Conservation (phyloP, 768 basidiomycete species). For the Hirschioporus abietinus region DNA sequence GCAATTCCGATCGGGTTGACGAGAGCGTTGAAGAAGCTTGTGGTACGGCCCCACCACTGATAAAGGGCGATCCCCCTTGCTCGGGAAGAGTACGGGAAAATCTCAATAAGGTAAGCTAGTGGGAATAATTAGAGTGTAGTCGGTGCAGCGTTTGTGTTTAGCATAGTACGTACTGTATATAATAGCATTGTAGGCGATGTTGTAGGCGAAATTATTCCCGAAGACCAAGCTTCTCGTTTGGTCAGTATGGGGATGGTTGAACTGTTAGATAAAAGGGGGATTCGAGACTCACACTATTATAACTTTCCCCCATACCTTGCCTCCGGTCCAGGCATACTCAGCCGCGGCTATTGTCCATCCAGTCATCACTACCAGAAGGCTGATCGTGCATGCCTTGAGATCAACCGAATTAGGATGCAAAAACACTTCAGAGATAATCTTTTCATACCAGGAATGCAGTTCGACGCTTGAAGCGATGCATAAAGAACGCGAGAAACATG, state of each 20-base stretch:
- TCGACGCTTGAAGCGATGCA: constrained; percentile 42
- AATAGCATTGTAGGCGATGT: constrained; percentile 51
- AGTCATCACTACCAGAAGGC: constrained; percentile 42
- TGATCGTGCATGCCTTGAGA: constrained; percentile 38
- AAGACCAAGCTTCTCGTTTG: constrained; percentile 39
- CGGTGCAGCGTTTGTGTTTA: too few species aligned
- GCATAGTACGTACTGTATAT: constrained; percentile 49
- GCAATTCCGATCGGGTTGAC: constrained; percentile 61
- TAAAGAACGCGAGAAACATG: constrained; percentile 41
- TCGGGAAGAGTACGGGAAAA: constrained; percentile 61
- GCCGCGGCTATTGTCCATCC: constrained; percentile 54
- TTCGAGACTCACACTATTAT: neutral
- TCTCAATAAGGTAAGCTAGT: constrained; percentile 55
- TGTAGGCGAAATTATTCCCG: constrained; percentile 50
- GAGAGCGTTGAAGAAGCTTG: constrained; percentile 61
- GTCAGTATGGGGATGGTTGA: neutral
- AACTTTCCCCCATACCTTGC: constrained; percentile 24
- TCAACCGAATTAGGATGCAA: neutral
- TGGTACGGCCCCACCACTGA: constrained; percentile 51
- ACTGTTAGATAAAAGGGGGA: neutral
- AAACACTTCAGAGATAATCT: neutral
- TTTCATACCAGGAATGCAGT: constrained; percentile 43
- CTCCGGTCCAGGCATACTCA: constrained; percentile 35
- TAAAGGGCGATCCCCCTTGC: constrained; percentile 57
- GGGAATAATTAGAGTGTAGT: too few species aligned